Percentiles rank a stretch among this genome's conserved stretches.
phyloP scores from a whole-genome alignment of 306 rosid species.

The Casuarina cunninghamiana region DNA sequence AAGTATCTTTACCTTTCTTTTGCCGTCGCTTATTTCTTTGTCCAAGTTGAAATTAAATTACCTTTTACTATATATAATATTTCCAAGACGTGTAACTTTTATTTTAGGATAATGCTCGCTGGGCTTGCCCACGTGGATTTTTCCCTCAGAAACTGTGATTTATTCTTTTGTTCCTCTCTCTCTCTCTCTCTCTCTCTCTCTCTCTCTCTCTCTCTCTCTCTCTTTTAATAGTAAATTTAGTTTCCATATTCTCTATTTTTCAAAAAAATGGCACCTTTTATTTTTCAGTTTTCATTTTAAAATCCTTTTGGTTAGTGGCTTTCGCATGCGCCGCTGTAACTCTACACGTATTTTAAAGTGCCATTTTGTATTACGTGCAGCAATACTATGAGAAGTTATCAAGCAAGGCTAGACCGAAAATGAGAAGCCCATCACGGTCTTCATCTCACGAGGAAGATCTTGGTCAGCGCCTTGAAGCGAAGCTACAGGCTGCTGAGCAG shows the following conservation, averaged over 20 bases:
- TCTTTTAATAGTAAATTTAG: too few species aligned
- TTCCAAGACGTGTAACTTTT: not conserved
- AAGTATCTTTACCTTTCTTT: too few species aligned
- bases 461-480: conserved; percentile 87
- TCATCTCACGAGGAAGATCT: conserved; percentile 75
- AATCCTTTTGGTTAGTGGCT: too few species aligned
- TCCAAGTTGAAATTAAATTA: not conserved
- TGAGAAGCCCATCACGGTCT: conserved; percentile 68
- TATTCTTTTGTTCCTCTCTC: not conserved
- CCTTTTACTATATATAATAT: not conserved
- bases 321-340: not conserved
- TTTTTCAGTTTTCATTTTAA: too few species aligned
- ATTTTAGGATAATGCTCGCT: not conserved
- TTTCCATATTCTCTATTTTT: not conserved
- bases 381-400: conserved; percentile 73
- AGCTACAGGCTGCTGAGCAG: conserved; percentile 89
- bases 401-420: conserved; percentile 86
- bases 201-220: too few species aligned
- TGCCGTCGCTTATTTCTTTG: not conserved
- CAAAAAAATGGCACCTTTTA: too few species aligned
- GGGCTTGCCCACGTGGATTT: not conserved
- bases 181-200: too few species aligned
- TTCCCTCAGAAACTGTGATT: not conserved
- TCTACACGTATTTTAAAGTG: not conserved
- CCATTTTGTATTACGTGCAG: conserved; percentile 41